A percentile compares a stretch with the other conserved stretches of the same genome.
Conservation (phyloP, 108 stramenopile species). For the Skeletonema tropicum region DNA sequence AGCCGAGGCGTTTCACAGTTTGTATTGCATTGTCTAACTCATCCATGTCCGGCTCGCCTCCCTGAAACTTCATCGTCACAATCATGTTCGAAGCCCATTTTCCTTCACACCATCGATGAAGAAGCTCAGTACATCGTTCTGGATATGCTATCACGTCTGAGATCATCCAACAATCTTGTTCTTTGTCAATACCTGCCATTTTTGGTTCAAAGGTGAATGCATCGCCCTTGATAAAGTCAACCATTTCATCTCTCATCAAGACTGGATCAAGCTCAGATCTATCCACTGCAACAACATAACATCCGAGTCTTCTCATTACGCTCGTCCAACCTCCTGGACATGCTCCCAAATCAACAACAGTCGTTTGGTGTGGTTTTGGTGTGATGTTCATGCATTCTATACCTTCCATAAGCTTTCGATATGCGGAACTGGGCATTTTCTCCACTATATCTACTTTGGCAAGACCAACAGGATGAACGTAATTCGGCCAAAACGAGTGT, state of each 20-base stretch:
- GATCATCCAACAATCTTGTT: constrained; percentile 56
- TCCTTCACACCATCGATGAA: constrained; percentile 48
- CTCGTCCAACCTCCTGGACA: constrained; percentile 71
- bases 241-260: constrained; percentile 52
- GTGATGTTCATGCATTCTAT: constrained; percentile 43
- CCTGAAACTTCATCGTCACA: constrained; percentile 68
- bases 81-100: constrained; percentile 45
- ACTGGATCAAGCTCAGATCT: constrained; percentile 45
- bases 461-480: constrained; percentile 42
- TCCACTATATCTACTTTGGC: constrained; percentile 58
- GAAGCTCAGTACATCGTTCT: constrained; percentile 47
- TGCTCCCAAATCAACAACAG: constrained; percentile 61
- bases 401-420: constrained; percentile 64
- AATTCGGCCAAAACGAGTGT: constrained; percentile 51
- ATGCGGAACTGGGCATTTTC: constrained; percentile 63
- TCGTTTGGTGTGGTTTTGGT: constrained; percentile 12
- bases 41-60: constrained; percentile 37
- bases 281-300: constrained; percentile 57
- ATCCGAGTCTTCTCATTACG: constrained; percentile 33
- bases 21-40: constrained; percentile 36
- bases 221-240: constrained; percentile 58
- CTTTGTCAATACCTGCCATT: not conserved
- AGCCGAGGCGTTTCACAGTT: constrained; percentile 34
- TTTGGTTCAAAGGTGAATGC: constrained; percentile 56
- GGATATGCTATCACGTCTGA: constrained; percentile 71